Evolutionary conservation across 495 filamentous ascomycete genomes (phyloP).

Genomic region (Xylaria curta): DNA sequence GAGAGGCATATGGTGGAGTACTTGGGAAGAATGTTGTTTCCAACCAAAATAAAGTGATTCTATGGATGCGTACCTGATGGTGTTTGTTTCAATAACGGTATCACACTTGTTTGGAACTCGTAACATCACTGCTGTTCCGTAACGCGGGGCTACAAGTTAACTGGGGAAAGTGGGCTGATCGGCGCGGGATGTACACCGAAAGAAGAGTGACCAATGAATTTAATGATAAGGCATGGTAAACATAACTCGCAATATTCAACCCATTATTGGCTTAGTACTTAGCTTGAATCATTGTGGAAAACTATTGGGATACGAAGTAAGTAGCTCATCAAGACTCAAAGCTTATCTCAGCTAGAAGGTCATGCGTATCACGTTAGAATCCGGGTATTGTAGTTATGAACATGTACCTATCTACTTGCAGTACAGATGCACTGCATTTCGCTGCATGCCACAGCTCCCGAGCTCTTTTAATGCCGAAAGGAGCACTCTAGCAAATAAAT

Average conservation of each 20-base stretch:
- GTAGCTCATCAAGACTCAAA: neutral
- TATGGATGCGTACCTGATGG: neutral
- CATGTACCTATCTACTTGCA: neutral
- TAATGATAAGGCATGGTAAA: neutral
- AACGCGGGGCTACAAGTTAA: slow-evolving; percentile 13
- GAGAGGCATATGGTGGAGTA: neutral
- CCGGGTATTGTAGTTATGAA: neutral
- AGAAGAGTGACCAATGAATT: neutral
- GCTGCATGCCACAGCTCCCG: too few relatives aligned
- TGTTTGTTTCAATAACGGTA: slow-evolving; percentile 11
- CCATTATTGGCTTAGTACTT: neutral
- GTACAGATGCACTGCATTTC: neutral
- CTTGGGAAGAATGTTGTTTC: neutral
- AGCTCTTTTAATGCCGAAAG: slow-evolving; percentile 14
- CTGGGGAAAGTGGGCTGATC: neutral
- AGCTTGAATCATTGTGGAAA: neutral
- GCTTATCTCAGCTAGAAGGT: neutral
- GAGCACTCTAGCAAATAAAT: slow-evolving; percentile 18
- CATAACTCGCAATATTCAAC: neutral
- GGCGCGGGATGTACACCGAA: neutral
- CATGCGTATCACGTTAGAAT: neutral
- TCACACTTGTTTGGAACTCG: slow-evolving; percentile 16
- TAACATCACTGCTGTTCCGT: neutral
- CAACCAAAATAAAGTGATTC: neutral
- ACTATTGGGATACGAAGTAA: neutral